phyloP scores from a whole-genome alignment of 1,284 basidiomycete species.

The Ceratorhiza oryzae-sativae region DNA sequence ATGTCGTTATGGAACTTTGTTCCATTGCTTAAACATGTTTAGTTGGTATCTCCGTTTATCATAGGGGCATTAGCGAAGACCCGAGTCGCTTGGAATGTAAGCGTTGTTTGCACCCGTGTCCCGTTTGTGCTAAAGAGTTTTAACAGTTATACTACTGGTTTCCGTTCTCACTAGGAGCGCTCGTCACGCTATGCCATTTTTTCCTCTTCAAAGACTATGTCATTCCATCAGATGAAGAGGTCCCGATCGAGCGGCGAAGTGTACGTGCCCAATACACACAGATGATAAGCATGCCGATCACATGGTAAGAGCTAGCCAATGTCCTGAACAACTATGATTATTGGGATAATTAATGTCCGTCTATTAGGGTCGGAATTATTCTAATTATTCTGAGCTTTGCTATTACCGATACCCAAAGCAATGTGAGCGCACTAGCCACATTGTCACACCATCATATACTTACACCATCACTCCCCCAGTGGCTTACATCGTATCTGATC shows the following conservation, averaged over 20 bases:
- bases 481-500: slow-evolving; percentile 29
- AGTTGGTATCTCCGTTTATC: slow-evolving; percentile 23
- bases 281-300: slow-evolving; percentile 23
- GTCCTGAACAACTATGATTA: too few relatives aligned
- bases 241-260: neutral
- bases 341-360: neutral
- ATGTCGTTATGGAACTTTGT: neutral
- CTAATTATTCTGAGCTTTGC: slow-evolving; percentile 31
- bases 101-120: neutral
- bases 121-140: neutral
- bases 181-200: slow-evolving; percentile 21
- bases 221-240: slow-evolving; percentile 1
- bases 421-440: neutral
- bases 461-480: neutral
- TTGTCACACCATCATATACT: neutral
- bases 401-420: slow-evolving; percentile 12
- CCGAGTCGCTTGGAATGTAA: slow-evolving; percentile 8
- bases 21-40: neutral
- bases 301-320: neutral
- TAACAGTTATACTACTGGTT: slow-evolving; percentile 31
- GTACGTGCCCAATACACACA: neutral
- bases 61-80: slow-evolving; percentile 16
- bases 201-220: slow-evolving; percentile 22
- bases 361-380: slow-evolving; percentile 16
- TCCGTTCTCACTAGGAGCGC: neutral